Evolutionary conservation across 176 grass and related monocot genomes (phyloP).

Genomic region (Triticum urartu): DNA sequence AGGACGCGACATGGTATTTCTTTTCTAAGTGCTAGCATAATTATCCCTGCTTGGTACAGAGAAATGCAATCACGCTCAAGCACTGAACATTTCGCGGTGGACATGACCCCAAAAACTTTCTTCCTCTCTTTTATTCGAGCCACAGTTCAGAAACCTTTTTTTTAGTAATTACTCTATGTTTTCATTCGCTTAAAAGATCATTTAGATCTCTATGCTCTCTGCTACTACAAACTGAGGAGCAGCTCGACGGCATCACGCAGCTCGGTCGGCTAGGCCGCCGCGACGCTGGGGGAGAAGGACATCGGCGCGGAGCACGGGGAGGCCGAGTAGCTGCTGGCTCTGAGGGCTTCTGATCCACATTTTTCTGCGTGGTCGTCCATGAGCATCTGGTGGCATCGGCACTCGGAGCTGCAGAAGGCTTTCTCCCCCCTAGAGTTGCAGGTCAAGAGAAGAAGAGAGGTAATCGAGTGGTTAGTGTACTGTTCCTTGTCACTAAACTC

Average conservation of each 20-base stretch:
- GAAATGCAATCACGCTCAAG: background rate
- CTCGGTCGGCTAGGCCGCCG: constrained; percentile 6
- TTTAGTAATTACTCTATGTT: constrained; percentile 20
- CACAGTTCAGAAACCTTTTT: background rate
- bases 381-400: constrained; percentile 54
- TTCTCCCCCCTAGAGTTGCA: constrained; percentile 51
- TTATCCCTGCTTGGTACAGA: background rate
- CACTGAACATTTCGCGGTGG: background rate
- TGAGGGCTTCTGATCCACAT: constrained; percentile 37
- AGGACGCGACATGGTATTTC: background rate
- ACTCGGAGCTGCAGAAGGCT: constrained; percentile 66
- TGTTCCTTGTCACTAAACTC: background rate
- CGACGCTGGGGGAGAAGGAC: constrained; percentile 39
- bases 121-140: constrained; percentile 30
- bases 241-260: background rate
- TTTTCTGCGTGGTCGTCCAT: constrained; percentile 44
- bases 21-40: background rate
- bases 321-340: background rate
- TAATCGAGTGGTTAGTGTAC: background rate
- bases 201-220: constrained; percentile 17
- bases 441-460: background rate
- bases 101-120: constrained; percentile 31
- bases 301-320: constrained; percentile 37
- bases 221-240: constrained; percentile 5
- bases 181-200: constrained; percentile 13